Conservation (phyloP, 306 rosid species). For the Corylus heterophylla region DNA sequence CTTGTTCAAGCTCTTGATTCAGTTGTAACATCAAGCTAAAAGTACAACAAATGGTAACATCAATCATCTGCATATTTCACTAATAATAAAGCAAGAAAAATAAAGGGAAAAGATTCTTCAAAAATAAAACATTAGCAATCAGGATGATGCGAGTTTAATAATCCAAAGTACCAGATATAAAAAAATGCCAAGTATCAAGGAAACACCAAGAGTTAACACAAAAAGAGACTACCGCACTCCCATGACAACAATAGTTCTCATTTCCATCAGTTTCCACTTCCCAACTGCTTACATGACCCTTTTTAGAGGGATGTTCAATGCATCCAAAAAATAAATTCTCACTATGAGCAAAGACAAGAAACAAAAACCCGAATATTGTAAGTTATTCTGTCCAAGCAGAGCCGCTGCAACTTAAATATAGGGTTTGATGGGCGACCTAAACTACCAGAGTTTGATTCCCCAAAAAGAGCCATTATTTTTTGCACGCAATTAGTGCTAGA, state of each 20-base stretch:
- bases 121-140: slow-evolving; percentile 12
- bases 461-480: not conserved
- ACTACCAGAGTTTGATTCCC: not conserved
- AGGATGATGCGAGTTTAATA: not conserved
- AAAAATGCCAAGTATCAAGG: not conserved
- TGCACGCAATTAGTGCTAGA: not conserved
- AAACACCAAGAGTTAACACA: not conserved
- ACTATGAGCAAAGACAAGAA: not conserved
- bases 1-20: slow-evolving; percentile 95
- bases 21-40: slow-evolving; percentile 87
- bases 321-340: not conserved
- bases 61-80: slow-evolving; percentile 12
- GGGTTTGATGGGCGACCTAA: not conserved
- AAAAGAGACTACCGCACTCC: not conserved
- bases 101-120: slow-evolving; percentile 8
- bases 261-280: not conserved
- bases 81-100: slow-evolving; percentile 18
- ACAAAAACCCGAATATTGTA: not conserved
- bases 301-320: not conserved
- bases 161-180: not conserved
- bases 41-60: slow-evolving; percentile 13
- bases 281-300: not conserved
- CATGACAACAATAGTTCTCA: not conserved
- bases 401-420: not conserved
- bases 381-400: not conserved